Evolutionary conservation across 345 rosid genomes (phyloP), one percentile per base, ranked within the genome.

Genomic region (Euphorbia lathyris): DNA sequence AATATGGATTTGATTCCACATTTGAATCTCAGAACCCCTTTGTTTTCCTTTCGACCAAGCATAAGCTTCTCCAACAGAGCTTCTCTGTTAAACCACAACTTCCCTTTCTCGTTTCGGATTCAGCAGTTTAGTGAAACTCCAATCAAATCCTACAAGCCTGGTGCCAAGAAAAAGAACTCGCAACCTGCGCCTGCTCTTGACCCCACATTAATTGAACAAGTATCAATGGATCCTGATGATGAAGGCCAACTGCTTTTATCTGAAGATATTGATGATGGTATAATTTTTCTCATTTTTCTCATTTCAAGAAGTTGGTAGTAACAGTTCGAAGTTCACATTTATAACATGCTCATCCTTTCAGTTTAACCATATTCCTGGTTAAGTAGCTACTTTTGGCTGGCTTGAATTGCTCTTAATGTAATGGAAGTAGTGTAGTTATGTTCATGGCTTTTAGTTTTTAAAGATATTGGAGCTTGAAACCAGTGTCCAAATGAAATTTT

Each of bases 191-290:
- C 84, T 42, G 72, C 80, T 78, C 83, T 82, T 45, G 16, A 79
- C 17, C 86, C 79, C 52, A 51, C 69, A 65, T 70, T 86, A 59
- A 71, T 80, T 50, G 82, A 86, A 64, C 84, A 87, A 57, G 74
- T 77, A 17, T 70, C 78, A n/a, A 7, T 47, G 55, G 87, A 77
- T 58, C 77, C 68, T 17, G 82, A 88, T 16, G 89, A 77, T 5
- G 85, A 68, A 67, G 87, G 78, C 59, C 84, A 88, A 1, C 83
- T 74, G 63, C 74, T 83, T 76, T 65, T 83, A 42, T 70, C 82
- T 60, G 87, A 84, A 72, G 88, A 84, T 73, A 74, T 85, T 5
- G 86, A 85, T 30, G 87, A 81, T 60, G 98, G 88, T 86, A 69
- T 76, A 27, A 3, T 45, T 16, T 19, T 38, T 22, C 65, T 48